phyloP scores from a whole-genome alignment of 805 yeast species.

The Metschnikowia matae region DNA sequence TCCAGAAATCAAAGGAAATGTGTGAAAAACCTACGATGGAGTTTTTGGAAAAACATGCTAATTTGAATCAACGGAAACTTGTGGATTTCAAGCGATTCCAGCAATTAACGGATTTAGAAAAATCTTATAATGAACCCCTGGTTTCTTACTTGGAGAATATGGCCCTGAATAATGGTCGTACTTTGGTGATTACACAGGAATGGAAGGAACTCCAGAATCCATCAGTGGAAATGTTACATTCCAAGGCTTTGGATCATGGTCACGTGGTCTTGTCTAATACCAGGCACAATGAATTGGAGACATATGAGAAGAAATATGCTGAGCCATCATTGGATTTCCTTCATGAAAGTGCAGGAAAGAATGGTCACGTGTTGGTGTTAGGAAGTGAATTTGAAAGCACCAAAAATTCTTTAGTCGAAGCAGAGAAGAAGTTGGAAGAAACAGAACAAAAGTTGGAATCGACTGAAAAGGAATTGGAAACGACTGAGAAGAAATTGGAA shows the following conservation, averaged over 20 bases:
- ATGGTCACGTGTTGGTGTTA: slow-evolving; percentile 4
- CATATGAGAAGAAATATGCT: slow-evolving; percentile 2
- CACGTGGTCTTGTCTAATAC: slow-evolving; percentile 8
- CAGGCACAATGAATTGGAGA: slow-evolving; percentile 2
- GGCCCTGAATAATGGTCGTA: neutral
- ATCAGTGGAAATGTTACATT: slow-evolving; percentile 1
- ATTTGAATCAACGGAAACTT: slow-evolving; percentile 14
- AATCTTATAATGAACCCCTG: slow-evolving; percentile 17
- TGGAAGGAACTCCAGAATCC: slow-evolving; percentile 1
- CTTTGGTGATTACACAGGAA: neutral
- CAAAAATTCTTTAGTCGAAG: neutral
- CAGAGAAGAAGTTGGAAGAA: neutral
- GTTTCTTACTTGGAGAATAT: slow-evolving; percentile 9
- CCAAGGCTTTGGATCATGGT: slow-evolving; percentile 3
- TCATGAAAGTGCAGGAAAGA: neutral
- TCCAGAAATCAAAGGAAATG: slow-evolving; percentile 1
- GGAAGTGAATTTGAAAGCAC: slow-evolving; percentile 1
- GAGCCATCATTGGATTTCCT: slow-evolving; percentile 9
- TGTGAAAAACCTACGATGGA: slow-evolving; percentile 10
- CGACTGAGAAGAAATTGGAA: neutral
- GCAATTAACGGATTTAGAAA: slow-evolving; percentile 8
- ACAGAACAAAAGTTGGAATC: neutral
- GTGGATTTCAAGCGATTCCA: slow-evolving; percentile 9
- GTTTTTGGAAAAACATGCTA: slow-evolving; percentile 15
- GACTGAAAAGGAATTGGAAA: neutral